Conservation (phyloP, 2,329 filamentous ascomycete genomes). For the Cadophora luteo-olivacea region DNA sequence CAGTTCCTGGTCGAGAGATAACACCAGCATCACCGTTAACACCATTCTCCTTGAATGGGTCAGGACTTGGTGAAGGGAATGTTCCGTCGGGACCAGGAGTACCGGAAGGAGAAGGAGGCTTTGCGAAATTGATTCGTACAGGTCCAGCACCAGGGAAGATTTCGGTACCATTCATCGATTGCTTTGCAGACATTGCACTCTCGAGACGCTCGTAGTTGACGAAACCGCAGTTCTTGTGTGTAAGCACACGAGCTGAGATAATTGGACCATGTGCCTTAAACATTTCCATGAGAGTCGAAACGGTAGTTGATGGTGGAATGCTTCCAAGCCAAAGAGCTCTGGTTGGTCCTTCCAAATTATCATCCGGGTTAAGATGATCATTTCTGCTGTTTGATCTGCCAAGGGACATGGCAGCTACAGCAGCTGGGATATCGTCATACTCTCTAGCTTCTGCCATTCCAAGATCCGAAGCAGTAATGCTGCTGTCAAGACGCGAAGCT, state of each 20-base stretch:
- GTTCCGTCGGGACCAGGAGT: conserved; percentile 88
- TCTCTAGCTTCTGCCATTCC: conserved; percentile 77
- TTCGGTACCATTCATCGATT: conserved; percentile 91
- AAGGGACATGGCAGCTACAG: conserved; percentile 81
- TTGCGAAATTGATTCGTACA: conserved; percentile 95
- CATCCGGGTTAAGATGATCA: conserved; percentile 75
- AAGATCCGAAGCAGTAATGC: conserved; percentile 77
- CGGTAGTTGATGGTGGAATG: conserved; percentile 95
- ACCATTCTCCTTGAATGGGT: conserved; percentile 71
- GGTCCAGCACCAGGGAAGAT: conserved; percentile 97
- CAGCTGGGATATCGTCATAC: conserved; percentile 80
- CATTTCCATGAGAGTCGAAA: conserved; percentile 92
- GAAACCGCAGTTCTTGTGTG: conserved; percentile 98
- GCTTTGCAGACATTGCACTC: conserved; percentile 88
- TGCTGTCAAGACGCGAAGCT: conserved; percentile 77
- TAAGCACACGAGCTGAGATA: conserved; percentile 88
- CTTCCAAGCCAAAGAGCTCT: conserved; percentile 96
- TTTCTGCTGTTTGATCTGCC: conserved; percentile 69
- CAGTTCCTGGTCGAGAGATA: conserved; percentile 50
- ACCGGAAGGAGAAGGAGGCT: conserved; percentile 87
- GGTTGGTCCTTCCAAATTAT: conserved; percentile 89
- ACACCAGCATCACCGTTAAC: conserved; percentile 48
- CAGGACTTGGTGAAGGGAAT: conserved; percentile 91
- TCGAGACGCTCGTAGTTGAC: conserved; percentile 96
- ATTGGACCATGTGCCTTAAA: conserved; percentile 94